Evolutionary conservation across 306 rosid species (phyloP).

Genomic region (Psophocarpus tetragonolobus): DNA sequence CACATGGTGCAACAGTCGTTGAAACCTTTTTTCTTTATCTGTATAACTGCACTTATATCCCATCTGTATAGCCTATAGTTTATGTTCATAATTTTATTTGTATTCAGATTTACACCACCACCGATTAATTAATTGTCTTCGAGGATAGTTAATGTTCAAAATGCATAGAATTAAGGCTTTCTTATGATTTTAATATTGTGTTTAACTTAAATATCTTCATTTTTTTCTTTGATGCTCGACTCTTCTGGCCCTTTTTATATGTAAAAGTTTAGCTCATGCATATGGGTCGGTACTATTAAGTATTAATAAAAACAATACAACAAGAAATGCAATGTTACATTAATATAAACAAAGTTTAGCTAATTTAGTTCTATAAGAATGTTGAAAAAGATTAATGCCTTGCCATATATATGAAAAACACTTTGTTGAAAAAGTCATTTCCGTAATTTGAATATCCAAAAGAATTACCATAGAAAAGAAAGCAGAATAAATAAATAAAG

Average conservation of each 20-base stretch:
- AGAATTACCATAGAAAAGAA: no score
- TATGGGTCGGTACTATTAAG: not conserved
- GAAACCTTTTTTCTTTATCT: not conserved
- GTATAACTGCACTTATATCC: not conserved
- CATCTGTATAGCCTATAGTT: not conserved
- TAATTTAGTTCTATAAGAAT: no score
- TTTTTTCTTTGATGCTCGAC: not conserved
- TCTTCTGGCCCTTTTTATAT: not conserved
- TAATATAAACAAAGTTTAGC: not conserved
- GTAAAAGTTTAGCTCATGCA: not conserved
- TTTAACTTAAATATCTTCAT: not conserved
- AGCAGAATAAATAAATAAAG: no score
- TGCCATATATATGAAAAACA: no score
- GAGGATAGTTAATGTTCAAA: not conserved
- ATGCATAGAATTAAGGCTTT: not conserved
- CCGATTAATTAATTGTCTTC: not conserved
- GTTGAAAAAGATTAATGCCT: no score
- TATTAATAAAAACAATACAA: not conserved
- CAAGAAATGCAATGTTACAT: not conserved
- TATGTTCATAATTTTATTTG: constrained; percentile 4
- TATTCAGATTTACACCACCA: constrained; percentile 6
- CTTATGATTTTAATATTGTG: not conserved
- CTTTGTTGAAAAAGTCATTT: no score
- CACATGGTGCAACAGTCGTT: not conserved
- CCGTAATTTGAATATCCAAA: no score